Percentiles rank a stretch among this genome's conserved stretches.
phyloP scores from a whole-genome alignment of 116 monocot genomes.

The Cymodocea nodosa region DNA sequence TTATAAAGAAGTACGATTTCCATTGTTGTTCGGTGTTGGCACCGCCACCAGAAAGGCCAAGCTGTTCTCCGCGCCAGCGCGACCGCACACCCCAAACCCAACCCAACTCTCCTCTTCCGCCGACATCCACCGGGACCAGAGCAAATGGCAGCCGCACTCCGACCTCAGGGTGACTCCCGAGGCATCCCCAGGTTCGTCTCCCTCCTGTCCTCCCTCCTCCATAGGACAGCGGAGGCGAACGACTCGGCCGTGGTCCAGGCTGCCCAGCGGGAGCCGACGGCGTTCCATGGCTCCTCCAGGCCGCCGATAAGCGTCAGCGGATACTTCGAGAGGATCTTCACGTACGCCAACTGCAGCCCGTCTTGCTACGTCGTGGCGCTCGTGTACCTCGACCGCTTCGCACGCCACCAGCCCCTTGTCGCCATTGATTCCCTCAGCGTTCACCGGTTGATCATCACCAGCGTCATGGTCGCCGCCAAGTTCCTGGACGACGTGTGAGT shows the following conservation, averaged over 20 bases:
- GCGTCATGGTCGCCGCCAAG: constrained; percentile 71
- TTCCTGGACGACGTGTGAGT: constrained; percentile 93
- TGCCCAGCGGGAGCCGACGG: constrained; percentile 5
- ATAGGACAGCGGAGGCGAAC: constrained; percentile 35
- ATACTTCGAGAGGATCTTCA: constrained; percentile 64
- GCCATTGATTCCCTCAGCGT: constrained; percentile 54
- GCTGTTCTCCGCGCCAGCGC: too few relatives aligned
- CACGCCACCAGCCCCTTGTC: constrained; percentile 19
- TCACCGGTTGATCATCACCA: constrained; percentile 75
- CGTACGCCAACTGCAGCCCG: constrained; percentile 69
- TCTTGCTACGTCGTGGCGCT: constrained; percentile 74
- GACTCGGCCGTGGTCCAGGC: constrained; percentile 9
- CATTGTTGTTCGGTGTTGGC: too few relatives aligned
- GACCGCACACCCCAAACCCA: too few relatives aligned
- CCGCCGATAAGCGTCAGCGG: constrained; percentile 44
- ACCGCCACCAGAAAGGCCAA: too few relatives aligned
- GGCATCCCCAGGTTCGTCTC: constrained; percentile 26
- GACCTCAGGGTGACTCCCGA: neutral
- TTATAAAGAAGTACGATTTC: too few relatives aligned
- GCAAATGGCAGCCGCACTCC: too few relatives aligned
- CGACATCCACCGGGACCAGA: neutral
- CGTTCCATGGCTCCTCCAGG: constrained; percentile 33
- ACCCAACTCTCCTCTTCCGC: neutral
- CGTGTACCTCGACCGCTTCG: constrained; percentile 77
- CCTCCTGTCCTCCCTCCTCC: constrained; percentile 43